Conservation (phyloP, 2,329 filamentous ascomycete species). For the Domatiomyces globalis region DNA sequence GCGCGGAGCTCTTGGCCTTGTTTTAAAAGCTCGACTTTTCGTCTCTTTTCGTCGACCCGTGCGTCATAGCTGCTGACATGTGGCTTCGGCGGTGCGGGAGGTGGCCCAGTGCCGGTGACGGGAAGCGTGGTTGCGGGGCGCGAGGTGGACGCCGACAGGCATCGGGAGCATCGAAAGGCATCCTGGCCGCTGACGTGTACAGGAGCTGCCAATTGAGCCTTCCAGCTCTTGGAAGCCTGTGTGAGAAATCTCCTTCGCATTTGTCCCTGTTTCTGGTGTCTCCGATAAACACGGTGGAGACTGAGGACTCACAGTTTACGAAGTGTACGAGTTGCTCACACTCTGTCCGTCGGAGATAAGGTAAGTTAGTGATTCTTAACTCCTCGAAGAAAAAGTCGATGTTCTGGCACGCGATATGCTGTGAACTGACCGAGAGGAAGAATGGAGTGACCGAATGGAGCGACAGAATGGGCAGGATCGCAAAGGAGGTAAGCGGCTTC, state of each 20-base stretch:
- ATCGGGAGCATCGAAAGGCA: neutral
- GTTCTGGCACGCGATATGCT: neutral
- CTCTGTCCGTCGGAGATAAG: neutral
- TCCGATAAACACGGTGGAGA: neutral
- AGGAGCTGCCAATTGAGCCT: neutral
- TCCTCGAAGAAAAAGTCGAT: slow-evolving; percentile 5
- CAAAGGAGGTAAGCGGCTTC: slow-evolving; percentile 45
- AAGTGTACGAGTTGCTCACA: no score
- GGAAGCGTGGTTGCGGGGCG: slow-evolving; percentile 33
- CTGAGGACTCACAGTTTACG: neutral
- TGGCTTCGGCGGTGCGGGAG: slow-evolving; percentile 42
- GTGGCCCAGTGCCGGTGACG: slow-evolving; percentile 45
- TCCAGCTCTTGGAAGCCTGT: neutral
- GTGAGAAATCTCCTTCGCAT: neutral
- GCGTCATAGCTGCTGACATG: slow-evolving; percentile 34
- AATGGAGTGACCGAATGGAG: neutral
- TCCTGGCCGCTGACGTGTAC: neutral
- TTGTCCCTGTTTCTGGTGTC: neutral
- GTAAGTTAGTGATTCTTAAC: neutral
- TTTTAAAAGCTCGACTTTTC: slow-evolving; percentile 37
- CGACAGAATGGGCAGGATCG: slow-evolving; percentile 23
- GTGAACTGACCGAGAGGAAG: no score
- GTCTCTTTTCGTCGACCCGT: slow-evolving; percentile 34
- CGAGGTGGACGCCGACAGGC: slow-evolving; percentile 1
- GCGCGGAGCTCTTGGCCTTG: slow-evolving; percentile 31